phyloP scores from a whole-genome alignment of 148 eudicot species.

The Vaccinium darrowii region DNA sequence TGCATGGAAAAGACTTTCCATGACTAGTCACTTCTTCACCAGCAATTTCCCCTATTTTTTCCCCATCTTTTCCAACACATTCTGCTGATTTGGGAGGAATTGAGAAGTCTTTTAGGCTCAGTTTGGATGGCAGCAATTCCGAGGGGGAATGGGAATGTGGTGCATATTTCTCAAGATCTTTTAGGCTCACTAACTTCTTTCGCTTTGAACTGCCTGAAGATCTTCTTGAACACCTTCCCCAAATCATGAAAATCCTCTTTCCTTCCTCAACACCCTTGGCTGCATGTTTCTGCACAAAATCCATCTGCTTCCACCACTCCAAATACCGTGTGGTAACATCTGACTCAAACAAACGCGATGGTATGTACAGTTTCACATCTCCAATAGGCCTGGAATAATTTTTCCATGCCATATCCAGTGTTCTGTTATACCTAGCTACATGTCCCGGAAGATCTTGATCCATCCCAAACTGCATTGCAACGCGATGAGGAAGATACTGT shows the following conservation, averaged over 20 bases:
- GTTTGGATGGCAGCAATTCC: too few species aligned
- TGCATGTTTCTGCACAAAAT: neutral
- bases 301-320: constrained; percentile 13
- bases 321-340: constrained; percentile 13
- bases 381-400: constrained; percentile 10
- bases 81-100: constrained; percentile 16
- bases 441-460: constrained; percentile 46
- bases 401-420: constrained; percentile 21
- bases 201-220: constrained; percentile 1
- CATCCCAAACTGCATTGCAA: constrained; percentile 52
- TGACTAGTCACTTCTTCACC: neutral
- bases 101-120: neutral
- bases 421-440: neutral
- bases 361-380: constrained; percentile 14
- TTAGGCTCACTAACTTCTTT: neutral
- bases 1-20: neutral
- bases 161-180: too few species aligned
- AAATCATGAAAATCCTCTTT: neutral
- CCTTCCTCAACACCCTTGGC: neutral
- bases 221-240: neutral
- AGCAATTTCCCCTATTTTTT: neutral
- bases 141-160: too few species aligned
- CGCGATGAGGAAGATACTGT: constrained; percentile 49
- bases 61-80: constrained; percentile 2
- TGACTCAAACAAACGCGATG: constrained; percentile 21